phyloP scores from a whole-genome alignment of 2,329 filamentous ascomycete genomes.

The Beauveria sp. region DNA sequence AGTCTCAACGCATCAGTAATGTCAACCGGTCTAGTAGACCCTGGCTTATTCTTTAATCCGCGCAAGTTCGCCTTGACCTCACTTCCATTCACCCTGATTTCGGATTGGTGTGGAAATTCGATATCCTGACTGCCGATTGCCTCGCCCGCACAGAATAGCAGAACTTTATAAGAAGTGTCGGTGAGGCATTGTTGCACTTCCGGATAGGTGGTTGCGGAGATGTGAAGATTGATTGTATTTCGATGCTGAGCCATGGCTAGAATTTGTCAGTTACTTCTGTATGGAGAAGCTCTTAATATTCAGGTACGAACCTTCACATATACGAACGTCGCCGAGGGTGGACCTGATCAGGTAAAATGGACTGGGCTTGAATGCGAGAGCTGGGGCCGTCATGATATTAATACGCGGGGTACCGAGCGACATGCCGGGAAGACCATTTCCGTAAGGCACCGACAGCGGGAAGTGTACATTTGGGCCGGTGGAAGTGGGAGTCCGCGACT shows the following conservation, averaged over 20 bases:
- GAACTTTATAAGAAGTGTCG: conserved; percentile 60
- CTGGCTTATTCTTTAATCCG: conserved; percentile 91
- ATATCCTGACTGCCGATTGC: conserved; percentile 63
- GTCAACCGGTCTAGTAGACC: conserved; percentile 88
- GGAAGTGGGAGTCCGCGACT: conserved; percentile 11
- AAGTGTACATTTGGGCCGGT: conserved; percentile 12
- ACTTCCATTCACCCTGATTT: conserved; percentile 81
- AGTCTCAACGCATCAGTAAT: conserved; percentile 71
- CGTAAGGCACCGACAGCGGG: background rate
- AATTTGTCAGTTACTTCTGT: conserved; percentile 23
- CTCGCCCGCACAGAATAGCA: conserved; percentile 76
- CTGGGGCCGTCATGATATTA: conserved; percentile 10
- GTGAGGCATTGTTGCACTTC: conserved; percentile 46
- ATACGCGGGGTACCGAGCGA: conserved; percentile 13
- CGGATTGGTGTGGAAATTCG: conserved; percentile 84
- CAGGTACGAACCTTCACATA: conserved; percentile 59
- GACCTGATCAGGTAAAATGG: conserved; percentile 74
- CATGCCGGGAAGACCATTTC: background rate
- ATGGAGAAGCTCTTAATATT: background rate
- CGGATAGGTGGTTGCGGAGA: conserved; percentile 44
- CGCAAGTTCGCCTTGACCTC: conserved; percentile 90
- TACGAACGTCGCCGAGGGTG: conserved; percentile 55
- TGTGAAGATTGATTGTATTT: conserved; percentile 37
- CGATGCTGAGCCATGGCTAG: conserved; percentile 50
- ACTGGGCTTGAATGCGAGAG: conserved; percentile 54